Base-by-base conservation (phyloP, 352 stramenopile species). In the Globisporangium spinosum region DNA sequence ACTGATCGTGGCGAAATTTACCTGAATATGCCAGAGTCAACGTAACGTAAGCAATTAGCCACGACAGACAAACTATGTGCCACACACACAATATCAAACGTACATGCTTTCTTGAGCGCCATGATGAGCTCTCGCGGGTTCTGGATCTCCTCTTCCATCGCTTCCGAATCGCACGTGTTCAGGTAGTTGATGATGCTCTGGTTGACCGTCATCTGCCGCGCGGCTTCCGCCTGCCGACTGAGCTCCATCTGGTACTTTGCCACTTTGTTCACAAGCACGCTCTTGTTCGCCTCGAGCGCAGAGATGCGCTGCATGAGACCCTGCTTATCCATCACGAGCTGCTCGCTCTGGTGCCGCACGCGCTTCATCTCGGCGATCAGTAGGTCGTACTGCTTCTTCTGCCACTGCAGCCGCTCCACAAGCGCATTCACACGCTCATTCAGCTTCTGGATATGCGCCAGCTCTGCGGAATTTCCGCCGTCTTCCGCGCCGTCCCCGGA, bases 1-100 rank as follows among this genome's bases (percentile, higher is more conserved):
- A 94, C 78, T 94, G 85, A 45, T 94, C 84, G 65, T 91, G 83
- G 5, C 85, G 82, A 62, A 92, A 94, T 51, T 84, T 82, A 62
- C 70, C 70, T 75, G 51, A 8, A 27, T 13, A 29, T 0, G n/a
- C 12, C 13, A 43, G 38, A 47, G 38, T 17, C 13, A 20, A 20
- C 38, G 12, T 47, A 20, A 20, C 38, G 2, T 47, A 7, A 47
- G 40, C 40, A 49, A 49, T 49, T 49, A 49, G 40, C 40, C 15
- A 22, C 40, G 22, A 23, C 15, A 38, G 13, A 7, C 6, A 8
- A 58, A 9, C 6, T 38, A 4, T 20, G 2, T 3, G n/a, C 8
- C 17, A 40, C 10, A 40, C 12, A 45, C 1, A 22, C 10, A 34
- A 58, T n/a, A 3, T 13, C 7, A 10, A 58, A 73, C 71, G 80